Base-by-base conservation (phyloP, 1,284 basidiomycete species). In the Boletus smithii region DNA sequence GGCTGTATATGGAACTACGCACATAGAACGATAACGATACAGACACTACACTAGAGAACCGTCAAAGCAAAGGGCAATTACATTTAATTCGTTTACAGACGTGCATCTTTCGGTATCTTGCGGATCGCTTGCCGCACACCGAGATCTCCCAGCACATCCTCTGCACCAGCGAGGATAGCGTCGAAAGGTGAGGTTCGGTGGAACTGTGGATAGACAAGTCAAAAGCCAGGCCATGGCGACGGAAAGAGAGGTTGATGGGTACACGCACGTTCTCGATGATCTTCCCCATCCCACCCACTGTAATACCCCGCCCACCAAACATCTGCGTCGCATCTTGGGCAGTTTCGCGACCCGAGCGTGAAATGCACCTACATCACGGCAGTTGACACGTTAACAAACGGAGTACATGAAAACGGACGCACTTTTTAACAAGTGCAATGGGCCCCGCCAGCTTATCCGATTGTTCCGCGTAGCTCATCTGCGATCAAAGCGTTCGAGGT, bases 401-500 rank as follows among this genome's bases (percentile, higher is more conserved):
- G 18, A 14, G 16, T 27, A 20, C 26, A 32, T 27, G 48, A 22
- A 10, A 51, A 30, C 11, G 14, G 26, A 68, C 79, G 33, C 55
- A 85, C 81, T 84, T 80, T 63, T 88, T 88, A 52, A 85, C 65
- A 23, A 88, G 69, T 7, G 81, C 86, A 52, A 88, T 88, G 5
- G 82, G 78, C 4, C 86, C 87, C 8, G 86, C 87, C 8, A 89
- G 68, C 56, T 82, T 83, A 53, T 80, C 78, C 1, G 85, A 79
- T 70, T 93, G 92, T 65, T 95, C 81, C 49, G 77, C 78, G 66
- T 97, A 88, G 43, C 73, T 74, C 85, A 88, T 88, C 85, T 87
- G 42, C 40, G 42, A 3, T 37, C 46, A 37, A 50, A 11, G 22
- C n/a, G 22, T 51, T 34, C 13, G 8, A 29, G 11, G 31, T 35